phyloP scores from a whole-genome alignment of 306 rosid species.

The Abrus precatorius region DNA sequence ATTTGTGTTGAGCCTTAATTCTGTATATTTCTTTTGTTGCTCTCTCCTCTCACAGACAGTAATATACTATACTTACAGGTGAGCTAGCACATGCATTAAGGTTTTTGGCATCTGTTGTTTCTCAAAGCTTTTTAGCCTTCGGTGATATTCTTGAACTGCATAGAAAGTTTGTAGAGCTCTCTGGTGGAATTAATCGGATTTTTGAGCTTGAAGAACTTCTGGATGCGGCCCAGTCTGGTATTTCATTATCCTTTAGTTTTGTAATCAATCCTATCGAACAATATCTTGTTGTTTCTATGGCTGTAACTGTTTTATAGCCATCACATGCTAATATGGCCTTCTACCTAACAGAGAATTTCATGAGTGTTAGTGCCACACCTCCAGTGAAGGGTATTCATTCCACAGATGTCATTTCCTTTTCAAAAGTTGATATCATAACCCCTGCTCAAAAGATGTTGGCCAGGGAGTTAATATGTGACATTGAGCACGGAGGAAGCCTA shows the following conservation, averaged over 20 bases:
- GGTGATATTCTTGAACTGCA: constrained; percentile 91
- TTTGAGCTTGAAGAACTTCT: constrained; percentile 89
- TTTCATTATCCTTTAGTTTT: constrained; percentile 12
- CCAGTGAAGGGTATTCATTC: constrained; percentile 57
- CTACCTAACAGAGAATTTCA: constrained; percentile 51
- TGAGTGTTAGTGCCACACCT: constrained; percentile 48
- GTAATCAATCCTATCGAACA: background rate
- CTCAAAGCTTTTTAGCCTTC: constrained; percentile 94
- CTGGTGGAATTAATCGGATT: constrained; percentile 84
- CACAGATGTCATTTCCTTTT: constrained; percentile 70
- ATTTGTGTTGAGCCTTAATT: background rate
- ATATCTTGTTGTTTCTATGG: constrained; percentile 31
- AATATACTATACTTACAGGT: constrained; percentile 53
- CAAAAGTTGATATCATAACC: constrained; percentile 78
- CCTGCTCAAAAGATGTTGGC: constrained; percentile 83
- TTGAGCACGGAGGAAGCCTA: constrained; percentile 73
- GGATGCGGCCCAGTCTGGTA: constrained; percentile 80
- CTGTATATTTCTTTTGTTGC: constrained; percentile 34
- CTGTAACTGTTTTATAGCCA: constrained; percentile 15
- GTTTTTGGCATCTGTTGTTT: constrained; percentile 90
- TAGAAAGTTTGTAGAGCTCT: constrained; percentile 81
- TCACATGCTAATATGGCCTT: constrained; percentile 28
- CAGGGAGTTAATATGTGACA: constrained; percentile 72
- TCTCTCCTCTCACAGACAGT: constrained; percentile 3
- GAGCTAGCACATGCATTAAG: constrained; percentile 92